Base-by-base conservation (phyloP, 2,329 filamentous ascomycete genomes). In the Ceratocystiopsis minuta region DNA sequence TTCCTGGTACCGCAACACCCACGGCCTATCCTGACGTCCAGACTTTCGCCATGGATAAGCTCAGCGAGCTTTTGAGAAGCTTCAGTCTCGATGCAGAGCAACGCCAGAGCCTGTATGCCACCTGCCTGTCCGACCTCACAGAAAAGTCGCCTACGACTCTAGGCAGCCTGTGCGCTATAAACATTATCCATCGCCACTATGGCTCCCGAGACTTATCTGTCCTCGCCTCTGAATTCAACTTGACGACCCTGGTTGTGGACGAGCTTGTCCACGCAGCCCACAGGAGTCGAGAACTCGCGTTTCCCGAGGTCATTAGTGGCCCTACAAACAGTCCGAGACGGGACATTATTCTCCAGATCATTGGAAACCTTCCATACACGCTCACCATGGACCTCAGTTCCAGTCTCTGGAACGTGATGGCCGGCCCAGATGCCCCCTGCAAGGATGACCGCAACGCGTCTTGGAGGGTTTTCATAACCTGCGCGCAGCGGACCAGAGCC, bases 111-210 rank as follows among this genome's bases (percentile, higher is more conserved):
- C 72, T 90, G 15, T 82, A 80, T 48, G 56, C 66, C 38, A 67
- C 68, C 41, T 90, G 83, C 54, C 66, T 86, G 38, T 51, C 67
- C 37, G 79, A 88, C 51, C 77, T 92, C 37, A 64, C 68, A 3
- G 60, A 66, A 17, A 75, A 69, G 54, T 78, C 76, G 2, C 48
- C 61, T 11, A 79, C 75, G 14, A 75, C 78, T 1, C 68, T 81
- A 7, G 84, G 84, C 1, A 90, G 82, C 50, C 67, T 87, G 16
- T 79, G 75, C 53, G 77, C 76, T 15, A 61, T 85, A 38, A 61
- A 55, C 40, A 59, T 65, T 37, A 54, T 73, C 16, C 60, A 70
- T n/a, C 60, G 62, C 10, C 59, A 58, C 16, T 58, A 66, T 34
- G 53, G 68, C 34, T 51, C 52, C 3, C 60, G 59, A 9, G 75